Evolutionary conservation across 2,329 filamentous ascomycete species (phyloP).

Genomic region (Claviceps sp.): DNA sequence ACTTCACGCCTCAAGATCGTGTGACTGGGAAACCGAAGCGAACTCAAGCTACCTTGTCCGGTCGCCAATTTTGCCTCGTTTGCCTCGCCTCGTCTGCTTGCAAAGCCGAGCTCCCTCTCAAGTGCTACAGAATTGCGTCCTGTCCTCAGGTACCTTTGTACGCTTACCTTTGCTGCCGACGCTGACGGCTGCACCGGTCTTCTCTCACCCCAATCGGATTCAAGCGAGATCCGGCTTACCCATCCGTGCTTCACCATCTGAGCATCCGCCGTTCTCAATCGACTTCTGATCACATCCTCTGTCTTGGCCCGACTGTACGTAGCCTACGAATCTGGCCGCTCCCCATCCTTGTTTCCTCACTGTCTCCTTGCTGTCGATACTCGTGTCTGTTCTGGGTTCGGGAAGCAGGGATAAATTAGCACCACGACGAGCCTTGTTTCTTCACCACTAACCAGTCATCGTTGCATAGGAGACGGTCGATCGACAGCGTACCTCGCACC

Average conservation of each 20-base stretch:
- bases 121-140: constrained; percentile 1
- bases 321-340: not conserved
- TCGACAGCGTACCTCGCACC: not conserved
- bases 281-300: not conserved
- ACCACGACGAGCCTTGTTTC: not conserved
- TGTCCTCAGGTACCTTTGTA: not conserved
- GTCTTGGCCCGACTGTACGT: not conserved
- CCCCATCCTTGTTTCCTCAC: not conserved
- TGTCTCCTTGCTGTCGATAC: not conserved
- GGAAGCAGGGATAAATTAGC: not conserved
- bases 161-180: constrained; percentile 1
- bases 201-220: constrained; percentile 1
- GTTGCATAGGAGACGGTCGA: not conserved
- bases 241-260: not conserved
- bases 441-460: not conserved
- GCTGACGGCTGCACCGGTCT: not conserved
- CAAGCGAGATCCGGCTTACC: constrained; percentile 1
- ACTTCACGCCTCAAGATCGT: constrained; percentile 1
- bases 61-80: constrained; percentile 2
- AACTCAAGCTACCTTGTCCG: not conserved
- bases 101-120: constrained; percentile 1
- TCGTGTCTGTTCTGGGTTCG: not conserved
- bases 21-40: constrained; percentile 3
- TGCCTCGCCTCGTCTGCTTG: constrained; percentile 1
- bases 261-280: not conserved